phyloP scores from a whole-genome alignment of 2,329 filamentous ascomycete species.

The Calonectria honghensis region DNA sequence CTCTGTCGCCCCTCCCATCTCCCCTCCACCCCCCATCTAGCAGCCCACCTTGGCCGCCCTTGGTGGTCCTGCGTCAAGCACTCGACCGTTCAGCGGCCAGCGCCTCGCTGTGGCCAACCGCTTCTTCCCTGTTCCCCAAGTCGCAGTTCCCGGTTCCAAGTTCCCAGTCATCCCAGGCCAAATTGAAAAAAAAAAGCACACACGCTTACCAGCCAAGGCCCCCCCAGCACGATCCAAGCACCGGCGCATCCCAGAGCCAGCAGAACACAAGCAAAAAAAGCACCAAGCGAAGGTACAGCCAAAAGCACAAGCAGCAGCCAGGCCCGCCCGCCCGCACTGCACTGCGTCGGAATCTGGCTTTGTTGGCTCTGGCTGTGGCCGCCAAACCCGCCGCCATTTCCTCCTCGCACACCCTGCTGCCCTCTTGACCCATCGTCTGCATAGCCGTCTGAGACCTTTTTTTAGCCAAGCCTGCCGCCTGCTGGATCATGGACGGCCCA shows the following conservation, averaged over 20 bases:
- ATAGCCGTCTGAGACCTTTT: constrained; percentile 55
- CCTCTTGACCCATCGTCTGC: constrained; percentile 55
- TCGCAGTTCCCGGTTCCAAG: constrained; percentile 39
- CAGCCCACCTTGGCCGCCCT: constrained; percentile 30
- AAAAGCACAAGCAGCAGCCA: constrained; percentile 40
- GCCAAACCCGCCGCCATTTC: constrained; percentile 46
- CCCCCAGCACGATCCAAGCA: constrained; percentile 9
- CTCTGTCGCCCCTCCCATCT: constrained; percentile 41
- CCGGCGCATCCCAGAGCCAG: constrained; percentile 24
- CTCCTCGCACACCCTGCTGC: constrained; percentile 54
- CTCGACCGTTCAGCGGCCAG: constrained; percentile 29
- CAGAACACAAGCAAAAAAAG: constrained; percentile 31
- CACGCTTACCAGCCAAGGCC: constrained; percentile 9
- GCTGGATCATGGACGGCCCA: constrained; percentile 69
- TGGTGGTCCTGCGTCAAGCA: constrained; percentile 32
- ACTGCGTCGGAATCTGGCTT: constrained; percentile 50
- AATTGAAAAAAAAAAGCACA: constrained; percentile 29
- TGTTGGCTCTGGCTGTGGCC: constrained; percentile 49
- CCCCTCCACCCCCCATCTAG: constrained; percentile 36
- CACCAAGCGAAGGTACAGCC: constrained; percentile 39
- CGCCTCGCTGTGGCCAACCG: constrained; percentile 38
- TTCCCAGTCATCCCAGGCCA: constrained; percentile 27
- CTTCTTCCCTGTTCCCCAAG: constrained; percentile 35
- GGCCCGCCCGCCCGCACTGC: constrained; percentile 43
- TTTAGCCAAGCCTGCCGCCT: constrained; percentile 53